Evolutionary conservation across 139 green algal genomes (phyloP).

Genomic region (Coelastrella sp.): DNA sequence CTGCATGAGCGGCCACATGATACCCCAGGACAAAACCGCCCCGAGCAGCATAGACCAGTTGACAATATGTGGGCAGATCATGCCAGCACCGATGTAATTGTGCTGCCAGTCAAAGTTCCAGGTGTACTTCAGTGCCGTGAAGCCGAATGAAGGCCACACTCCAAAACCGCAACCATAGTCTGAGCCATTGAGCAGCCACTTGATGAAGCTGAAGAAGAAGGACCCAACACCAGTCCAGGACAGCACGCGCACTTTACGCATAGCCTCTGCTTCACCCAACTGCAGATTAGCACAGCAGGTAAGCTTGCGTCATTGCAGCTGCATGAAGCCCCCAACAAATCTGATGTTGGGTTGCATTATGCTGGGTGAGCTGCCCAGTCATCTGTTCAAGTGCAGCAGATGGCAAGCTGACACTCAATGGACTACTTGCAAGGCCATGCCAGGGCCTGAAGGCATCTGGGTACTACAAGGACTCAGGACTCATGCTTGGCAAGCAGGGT

Average conservation of each 20-base stretch:
- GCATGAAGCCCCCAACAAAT: neutral
- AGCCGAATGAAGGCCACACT: constrained; percentile 37
- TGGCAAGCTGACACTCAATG: too few species aligned
- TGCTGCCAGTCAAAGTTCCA: constrained; percentile 49
- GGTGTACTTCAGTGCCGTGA: constrained; percentile 31
- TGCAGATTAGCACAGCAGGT: neutral
- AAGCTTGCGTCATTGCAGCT: neutral
- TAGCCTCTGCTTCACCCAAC: constrained; percentile 29
- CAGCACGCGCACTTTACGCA: constrained; percentile 43
- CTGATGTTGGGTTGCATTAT: neutral
- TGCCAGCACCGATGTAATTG: constrained; percentile 50
- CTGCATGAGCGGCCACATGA: constrained; percentile 64
- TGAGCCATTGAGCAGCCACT: neutral
- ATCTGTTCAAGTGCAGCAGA: too few species aligned
- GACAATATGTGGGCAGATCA: constrained; percentile 61
- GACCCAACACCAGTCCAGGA: constrained; percentile 5
- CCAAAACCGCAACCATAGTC: constrained; percentile 41
- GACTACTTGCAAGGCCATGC: too few species aligned
- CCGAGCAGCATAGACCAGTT: constrained; percentile 65
- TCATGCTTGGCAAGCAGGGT: too few species aligned
- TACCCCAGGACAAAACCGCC: constrained; percentile 55
- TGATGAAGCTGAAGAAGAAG: constrained; percentile 20
- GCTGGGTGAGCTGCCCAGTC: too few species aligned
- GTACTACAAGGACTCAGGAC: too few species aligned
- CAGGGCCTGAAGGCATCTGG: too few species aligned